A percentile compares a stretch with the other conserved stretches of the same genome.
Conservation (phyloP, 163 green algal genomes). For the Prototheca wickerhamii region DNA sequence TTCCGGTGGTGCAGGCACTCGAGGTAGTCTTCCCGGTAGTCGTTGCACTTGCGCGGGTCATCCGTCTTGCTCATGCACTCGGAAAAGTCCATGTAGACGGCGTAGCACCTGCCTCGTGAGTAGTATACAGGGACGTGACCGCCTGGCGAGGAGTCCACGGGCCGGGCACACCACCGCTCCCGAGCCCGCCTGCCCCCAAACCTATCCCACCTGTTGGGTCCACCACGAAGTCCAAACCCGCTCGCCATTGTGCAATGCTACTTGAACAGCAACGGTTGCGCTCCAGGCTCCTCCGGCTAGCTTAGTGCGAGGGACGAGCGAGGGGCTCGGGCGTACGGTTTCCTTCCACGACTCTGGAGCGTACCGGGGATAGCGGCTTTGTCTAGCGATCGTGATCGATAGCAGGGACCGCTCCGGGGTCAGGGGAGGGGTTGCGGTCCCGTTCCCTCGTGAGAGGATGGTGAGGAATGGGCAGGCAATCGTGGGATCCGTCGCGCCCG, state of each 20-base stretch:
- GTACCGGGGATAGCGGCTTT: too few relatives aligned
- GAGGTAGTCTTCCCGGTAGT: slow-evolving; percentile 79
- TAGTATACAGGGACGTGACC: not conserved
- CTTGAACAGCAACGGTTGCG: too few relatives aligned
- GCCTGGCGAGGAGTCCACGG: not conserved
- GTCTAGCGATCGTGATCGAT: too few relatives aligned
- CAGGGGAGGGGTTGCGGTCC: too few relatives aligned
- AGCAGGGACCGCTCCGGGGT: too few relatives aligned
- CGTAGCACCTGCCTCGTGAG: slow-evolving; percentile 50
- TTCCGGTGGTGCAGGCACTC: slow-evolving; percentile 84
- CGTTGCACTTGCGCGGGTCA: slow-evolving; percentile 52
- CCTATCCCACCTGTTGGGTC: slow-evolving; percentile 5
- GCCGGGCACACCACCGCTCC: not conserved
- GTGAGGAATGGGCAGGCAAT: too few relatives aligned
- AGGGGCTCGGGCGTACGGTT: too few relatives aligned
- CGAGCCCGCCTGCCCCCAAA: not conserved
- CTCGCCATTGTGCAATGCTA: slow-evolving; percentile 13
- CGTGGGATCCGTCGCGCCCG: too few relatives aligned
- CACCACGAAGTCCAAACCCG: slow-evolving; percentile 11
- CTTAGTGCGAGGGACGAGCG: too few relatives aligned
- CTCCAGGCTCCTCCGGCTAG: too few relatives aligned
- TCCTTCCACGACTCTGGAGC: too few relatives aligned
- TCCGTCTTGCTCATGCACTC: slow-evolving; percentile 71
- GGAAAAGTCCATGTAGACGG: slow-evolving; percentile 71
- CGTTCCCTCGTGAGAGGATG: too few relatives aligned